Conservation (phyloP, 2,329 filamentous ascomycete genomes). For the Microcera coccophila region DNA sequence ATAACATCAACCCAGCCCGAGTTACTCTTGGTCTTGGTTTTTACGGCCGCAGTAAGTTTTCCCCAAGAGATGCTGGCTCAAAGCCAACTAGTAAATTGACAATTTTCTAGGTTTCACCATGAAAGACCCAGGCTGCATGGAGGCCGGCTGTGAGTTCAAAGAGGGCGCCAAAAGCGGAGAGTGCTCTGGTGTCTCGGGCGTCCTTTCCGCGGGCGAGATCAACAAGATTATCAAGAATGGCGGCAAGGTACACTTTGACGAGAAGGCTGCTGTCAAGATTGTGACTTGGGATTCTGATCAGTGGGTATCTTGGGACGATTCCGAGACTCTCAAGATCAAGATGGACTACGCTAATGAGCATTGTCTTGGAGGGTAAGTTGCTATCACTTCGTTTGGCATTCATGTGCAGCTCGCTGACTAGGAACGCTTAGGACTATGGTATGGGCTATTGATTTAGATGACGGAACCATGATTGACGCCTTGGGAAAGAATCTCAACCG, state of each 20-base stretch:
- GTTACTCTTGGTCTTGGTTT: conserved; percentile 44
- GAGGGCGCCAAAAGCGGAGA: conserved; percentile 22
- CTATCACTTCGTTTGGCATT: too few relatives aligned
- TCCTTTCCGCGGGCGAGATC: conserved; percentile 33
- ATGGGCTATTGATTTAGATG: neutral
- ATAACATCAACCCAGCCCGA: conserved; percentile 38
- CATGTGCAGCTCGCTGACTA: too few relatives aligned
- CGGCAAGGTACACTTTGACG: conserved; percentile 16
- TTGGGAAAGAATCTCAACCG: neutral
- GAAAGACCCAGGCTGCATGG: conserved; percentile 21
- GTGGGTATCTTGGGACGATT: conserved; percentile 38
- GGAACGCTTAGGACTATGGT: neutral
- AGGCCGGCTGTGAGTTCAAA: conserved; percentile 29
- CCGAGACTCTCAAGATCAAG: conserved; percentile 32
- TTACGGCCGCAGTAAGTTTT: conserved; percentile 37
- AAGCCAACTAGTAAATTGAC: too few relatives aligned
- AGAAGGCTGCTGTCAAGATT: conserved; percentile 29
- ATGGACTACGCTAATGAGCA: conserved; percentile 25
- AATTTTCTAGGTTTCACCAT: conserved; percentile 27
- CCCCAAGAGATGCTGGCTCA: too few relatives aligned
- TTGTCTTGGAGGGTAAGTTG: neutral
- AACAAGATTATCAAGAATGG: conserved; percentile 21
- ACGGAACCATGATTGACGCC: neutral
- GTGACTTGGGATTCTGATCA: conserved; percentile 31
- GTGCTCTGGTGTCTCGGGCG: conserved; percentile 29